A percentile compares a stretch with the other conserved stretches of the same genome.
Conservation (phyloP, 2,329 filamentous ascomycete species). For the Niveomyces coronatus region DNA sequence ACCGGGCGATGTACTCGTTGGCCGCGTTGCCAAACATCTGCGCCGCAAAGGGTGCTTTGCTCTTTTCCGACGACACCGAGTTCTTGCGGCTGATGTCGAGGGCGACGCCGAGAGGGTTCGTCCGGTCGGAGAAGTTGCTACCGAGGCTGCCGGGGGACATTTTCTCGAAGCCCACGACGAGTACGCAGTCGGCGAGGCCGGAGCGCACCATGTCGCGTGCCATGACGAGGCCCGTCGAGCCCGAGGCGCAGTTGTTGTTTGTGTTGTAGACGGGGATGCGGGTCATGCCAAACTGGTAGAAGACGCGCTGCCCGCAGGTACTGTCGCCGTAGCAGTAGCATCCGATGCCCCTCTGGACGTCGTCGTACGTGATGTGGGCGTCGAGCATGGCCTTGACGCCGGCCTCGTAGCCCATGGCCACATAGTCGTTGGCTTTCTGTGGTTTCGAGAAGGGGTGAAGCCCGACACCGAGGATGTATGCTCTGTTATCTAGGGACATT, state of each 20-base stretch:
- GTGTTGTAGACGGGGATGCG: slow-evolving; percentile 94
- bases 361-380: slow-evolving; percentile 90
- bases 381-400: slow-evolving; percentile 81
- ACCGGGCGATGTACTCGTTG: slow-evolving; percentile 90
- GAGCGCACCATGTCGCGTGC: slow-evolving; percentile 67
- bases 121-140: slow-evolving; percentile 73
- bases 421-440: slow-evolving; percentile 85
- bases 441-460: slow-evolving; percentile 99
- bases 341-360: slow-evolving; percentile 85
- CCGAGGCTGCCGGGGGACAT: slow-evolving; percentile 85
- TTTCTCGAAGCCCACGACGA: slow-evolving; percentile 96
- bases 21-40: slow-evolving; percentile 96
- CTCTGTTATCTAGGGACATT: too few relatives aligned
- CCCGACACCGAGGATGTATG: slow-evolving; percentile 91
- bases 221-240: slow-evolving; percentile 79
- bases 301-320: slow-evolving; percentile 89
- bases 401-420: slow-evolving; percentile 86
- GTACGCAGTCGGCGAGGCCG: slow-evolving; percentile 74
- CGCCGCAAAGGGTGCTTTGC: slow-evolving; percentile 71
- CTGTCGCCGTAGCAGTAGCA: slow-evolving; percentile 97
- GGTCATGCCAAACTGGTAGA: slow-evolving; percentile 98
- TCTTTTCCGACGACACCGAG: slow-evolving; percentile 83
- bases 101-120: slow-evolving; percentile 69
- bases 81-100: slow-evolving; percentile 56
- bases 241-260: slow-evolving; percentile 97